Base-by-base conservation (phyloP, 495 filamentous ascomycete species). In the Tuber brumale region DNA sequence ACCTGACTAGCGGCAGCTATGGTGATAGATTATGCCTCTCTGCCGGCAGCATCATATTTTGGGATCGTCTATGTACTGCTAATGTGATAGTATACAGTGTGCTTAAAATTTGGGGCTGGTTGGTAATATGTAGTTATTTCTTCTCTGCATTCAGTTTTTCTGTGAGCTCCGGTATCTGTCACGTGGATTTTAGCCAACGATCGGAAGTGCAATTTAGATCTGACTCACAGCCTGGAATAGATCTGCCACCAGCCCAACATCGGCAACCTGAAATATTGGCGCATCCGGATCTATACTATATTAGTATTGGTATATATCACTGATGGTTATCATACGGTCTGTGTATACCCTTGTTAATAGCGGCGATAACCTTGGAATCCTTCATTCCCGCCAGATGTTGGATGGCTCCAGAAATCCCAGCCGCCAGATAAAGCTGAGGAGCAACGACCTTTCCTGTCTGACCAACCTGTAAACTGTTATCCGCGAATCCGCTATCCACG, bases 371-470 rank as follows among this genome's bases (percentile, higher is more conserved):
- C 88, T 99, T 99, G 87, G 93, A 97, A 84, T 99, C 95, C 89
- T 99, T 99, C 95, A 99, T 99, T 83, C 95, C 95, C 66, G 96
- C 96, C 85, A 99, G 86, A 88, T 99, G 95, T 86, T 99, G 95
- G 78, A 99, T 99, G 37, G 95, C 95, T 70, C 95, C 95, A 9
- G 92, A 95, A 82, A 99, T 98, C 81, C 95, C 95, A 23, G 94
- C 95, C 44, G 93, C 95, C 75, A 99, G 88, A 83, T 99, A 99
- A 76, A 98, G 86, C 85, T 99, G 91, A 74, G 95, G 95, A 66
- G 95, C 95, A 45, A 99, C 94, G 76, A 97, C 96, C 89, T 99
- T 99, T 76, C 95, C 95, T 10, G 95, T 99, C 86, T 99, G 95
- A 18, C 95, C 95, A 77, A 99, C 94, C 86, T 99, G 95, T 82